Base-by-base conservation (phyloP, 371 early-diverging fungal genomes). In the Haplosporangium sp. region DNA sequence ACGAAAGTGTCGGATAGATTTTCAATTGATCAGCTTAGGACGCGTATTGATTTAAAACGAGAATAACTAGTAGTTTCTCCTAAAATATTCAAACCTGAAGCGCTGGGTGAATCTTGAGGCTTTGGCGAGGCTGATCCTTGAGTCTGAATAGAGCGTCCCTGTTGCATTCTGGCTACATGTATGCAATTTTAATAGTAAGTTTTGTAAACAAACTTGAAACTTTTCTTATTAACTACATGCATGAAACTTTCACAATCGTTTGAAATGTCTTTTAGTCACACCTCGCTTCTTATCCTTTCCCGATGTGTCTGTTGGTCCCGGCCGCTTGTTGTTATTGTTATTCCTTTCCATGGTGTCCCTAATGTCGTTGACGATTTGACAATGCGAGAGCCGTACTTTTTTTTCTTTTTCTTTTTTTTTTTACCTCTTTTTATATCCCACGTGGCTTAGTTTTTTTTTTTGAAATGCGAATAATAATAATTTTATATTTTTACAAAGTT, bases 251-350 rank as follows among this genome's bases (percentile, higher is more conserved):
- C 39, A 58, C 4, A 39, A 59, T 59, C 39, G 15, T 15, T 27
- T 10, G 17, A 7, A 11, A 55, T 0, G n/a, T 55, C 38, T 37
- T 34, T 11, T n/a, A 8, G n/a, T 11, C 67, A 11, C 53, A 74
- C 81, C 81, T 71, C 69, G 50, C 66, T 79, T 79, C 63, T 68
- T 79, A 67, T 79, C 74, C 69, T 79, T 79, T 17, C 81, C 74
- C 15, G 62, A 58, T 10, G 47, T 50, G 15, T 47, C 59, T 2
- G 71, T 47, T 5, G 69, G 59, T 11, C 69, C 71, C 2, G 81
- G 71, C 17, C 81, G 58, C 65, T 79, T 79, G 60, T 74, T 79
- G 61, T 48, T 58, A 37, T 35, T 63, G 63, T 63, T 74, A 38
- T n/a, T 58, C 60, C 19, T 68, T 67, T 78, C 79, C 79, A 78